Evolutionary conservation across 371 early-diverging fungal species (phyloP).

Genomic region (Mucor mucedo): DNA sequence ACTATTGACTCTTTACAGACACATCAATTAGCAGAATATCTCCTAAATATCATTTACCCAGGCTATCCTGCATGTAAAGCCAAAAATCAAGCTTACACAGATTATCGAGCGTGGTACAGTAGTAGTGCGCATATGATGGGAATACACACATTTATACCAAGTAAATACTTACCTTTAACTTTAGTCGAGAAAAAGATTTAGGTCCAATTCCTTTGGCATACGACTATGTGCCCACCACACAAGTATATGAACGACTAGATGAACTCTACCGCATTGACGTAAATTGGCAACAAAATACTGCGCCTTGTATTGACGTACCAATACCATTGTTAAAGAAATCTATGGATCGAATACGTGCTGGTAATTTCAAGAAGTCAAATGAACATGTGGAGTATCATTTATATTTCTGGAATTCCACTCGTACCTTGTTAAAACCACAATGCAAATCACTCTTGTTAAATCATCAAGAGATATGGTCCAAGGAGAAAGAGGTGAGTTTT

Average conservation of each 20-base stretch:
- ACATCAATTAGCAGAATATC: slow-evolving; percentile 29
- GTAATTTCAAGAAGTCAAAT: neutral
- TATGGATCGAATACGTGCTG: slow-evolving; percentile 16
- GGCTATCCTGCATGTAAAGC: slow-evolving; percentile 31
- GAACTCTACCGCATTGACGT: slow-evolving; percentile 24
- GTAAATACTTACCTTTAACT: neutral
- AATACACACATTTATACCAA: neutral
- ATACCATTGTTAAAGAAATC: slow-evolving; percentile 17
- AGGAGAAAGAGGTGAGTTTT: slow-evolving; percentile 7
- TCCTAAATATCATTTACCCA: slow-evolving; percentile 28
- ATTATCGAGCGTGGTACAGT: slow-evolving; percentile 31
- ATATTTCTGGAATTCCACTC: slow-evolving; percentile 31
- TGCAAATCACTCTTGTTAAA: slow-evolving; percentile 20
- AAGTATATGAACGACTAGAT: slow-evolving; percentile 28
- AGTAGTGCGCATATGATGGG: too few species aligned
- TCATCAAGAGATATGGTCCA: slow-evolving; percentile 19
- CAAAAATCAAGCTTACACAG: slow-evolving; percentile 28
- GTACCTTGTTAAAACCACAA: slow-evolving; percentile 27
- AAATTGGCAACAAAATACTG: slow-evolving; percentile 16
- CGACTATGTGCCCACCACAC: slow-evolving; percentile 32
- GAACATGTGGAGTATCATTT: slow-evolving; percentile 25
- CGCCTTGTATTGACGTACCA: slow-evolving; percentile 10
- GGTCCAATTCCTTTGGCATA: slow-evolving; percentile 25
- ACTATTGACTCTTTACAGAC: slow-evolving; percentile 20
- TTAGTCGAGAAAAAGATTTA: slow-evolving; percentile 23